Evolutionary conservation across 2,329 filamentous ascomycete species (phyloP).

Genomic region (Penicillium freii): DNA sequence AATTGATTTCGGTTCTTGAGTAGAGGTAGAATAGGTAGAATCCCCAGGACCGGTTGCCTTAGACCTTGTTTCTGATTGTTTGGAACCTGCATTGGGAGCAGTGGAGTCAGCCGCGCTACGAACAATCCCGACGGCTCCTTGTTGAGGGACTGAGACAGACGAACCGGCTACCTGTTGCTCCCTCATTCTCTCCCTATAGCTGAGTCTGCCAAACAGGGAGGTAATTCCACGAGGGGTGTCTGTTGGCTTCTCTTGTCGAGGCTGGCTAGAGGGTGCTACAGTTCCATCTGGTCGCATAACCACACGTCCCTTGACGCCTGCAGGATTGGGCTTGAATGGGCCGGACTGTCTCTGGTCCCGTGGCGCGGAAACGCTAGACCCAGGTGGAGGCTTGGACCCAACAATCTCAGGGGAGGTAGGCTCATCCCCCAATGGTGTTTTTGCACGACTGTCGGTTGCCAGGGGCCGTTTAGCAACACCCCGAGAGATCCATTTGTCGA

Average conservation of each 20-base stretch:
- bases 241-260: not conserved
- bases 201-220: not conserved
- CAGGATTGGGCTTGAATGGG: not conserved
- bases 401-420: not conserved
- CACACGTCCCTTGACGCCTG: not conserved
- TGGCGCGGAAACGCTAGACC: not conserved
- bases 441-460: not conserved
- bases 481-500: constrained; percentile 1
- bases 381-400: not conserved
- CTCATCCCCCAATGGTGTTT: not conserved
- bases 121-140: not conserved
- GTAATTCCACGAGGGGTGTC: not conserved
- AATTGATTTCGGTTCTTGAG: not conserved
- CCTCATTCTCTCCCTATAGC: not conserved
- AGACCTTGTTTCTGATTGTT: not conserved
- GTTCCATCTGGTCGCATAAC: not conserved
- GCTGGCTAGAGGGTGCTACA: not conserved
- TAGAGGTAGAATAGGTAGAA: not conserved
- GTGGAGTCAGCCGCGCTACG: not conserved
- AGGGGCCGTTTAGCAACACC: not conserved
- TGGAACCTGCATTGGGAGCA: not conserved
- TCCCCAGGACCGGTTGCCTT: not conserved
- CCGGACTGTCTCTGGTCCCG: not conserved
- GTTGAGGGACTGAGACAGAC: not conserved
- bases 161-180: not conserved